These are phyloP conservation scores for Hippophae gyantsensis DNA, from an alignment of 306 rosid genomes.

Conservation along the genomic window DNA sequence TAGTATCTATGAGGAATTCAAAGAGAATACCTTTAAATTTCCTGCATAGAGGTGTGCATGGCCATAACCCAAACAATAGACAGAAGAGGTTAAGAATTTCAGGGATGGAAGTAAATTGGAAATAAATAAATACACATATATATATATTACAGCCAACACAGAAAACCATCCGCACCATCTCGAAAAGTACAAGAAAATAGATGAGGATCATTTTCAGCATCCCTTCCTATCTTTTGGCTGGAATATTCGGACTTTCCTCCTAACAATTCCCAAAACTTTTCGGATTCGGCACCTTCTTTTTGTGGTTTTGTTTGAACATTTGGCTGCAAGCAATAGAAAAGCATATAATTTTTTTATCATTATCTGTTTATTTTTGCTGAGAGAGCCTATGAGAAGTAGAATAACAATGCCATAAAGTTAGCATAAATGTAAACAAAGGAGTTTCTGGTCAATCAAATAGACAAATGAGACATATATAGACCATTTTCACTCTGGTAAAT, in stretches of 20 bases:
- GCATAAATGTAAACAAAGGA: no score
- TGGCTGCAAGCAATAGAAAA: constrained; percentile 64
- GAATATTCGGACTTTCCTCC: constrained; percentile 75
- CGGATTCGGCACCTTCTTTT: constrained; percentile 81
- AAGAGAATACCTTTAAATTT: constrained; percentile 57
- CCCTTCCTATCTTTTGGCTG: constrained; percentile 70
- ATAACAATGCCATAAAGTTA: no score
- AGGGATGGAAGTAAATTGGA: constrained; percentile 11
- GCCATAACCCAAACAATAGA: constrained; percentile 24
- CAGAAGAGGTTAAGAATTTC: constrained; percentile 19
- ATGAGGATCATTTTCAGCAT: constrained; percentile 63
- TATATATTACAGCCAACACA: constrained; percentile 13
- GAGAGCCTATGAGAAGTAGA: no score
- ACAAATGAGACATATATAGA: constrained; percentile 9
- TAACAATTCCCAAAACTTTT: constrained; percentile 82
- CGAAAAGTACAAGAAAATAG: constrained; percentile 72
- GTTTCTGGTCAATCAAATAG: background rate
- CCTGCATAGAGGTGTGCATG: constrained; percentile 39
- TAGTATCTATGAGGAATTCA: constrained; percentile 7
- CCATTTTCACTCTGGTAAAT: constrained; percentile 3
- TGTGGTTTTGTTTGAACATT: constrained; percentile 65
- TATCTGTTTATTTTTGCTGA: no score
- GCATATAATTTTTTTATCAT: constrained; percentile 8
- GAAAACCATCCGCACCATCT: constrained; percentile 38
- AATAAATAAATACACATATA: constrained; percentile 12